A percentile compares a stretch with the other conserved stretches of the same genome.
phyloP scores from a whole-genome alignment of 2,329 filamentous ascomycete genomes.

The Zymoseptoria pseudotritici region DNA sequence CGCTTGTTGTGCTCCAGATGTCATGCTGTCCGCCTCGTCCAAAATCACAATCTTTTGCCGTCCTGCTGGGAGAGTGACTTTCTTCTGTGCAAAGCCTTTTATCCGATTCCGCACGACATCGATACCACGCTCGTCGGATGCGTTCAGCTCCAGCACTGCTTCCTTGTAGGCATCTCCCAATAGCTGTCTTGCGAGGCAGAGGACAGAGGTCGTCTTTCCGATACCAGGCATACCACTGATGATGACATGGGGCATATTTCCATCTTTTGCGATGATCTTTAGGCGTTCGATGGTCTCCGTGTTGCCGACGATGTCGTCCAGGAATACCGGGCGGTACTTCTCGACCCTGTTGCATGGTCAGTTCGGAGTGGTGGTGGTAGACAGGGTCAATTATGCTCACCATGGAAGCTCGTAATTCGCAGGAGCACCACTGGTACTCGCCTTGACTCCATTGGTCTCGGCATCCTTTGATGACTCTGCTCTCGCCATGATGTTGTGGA shows the following conservation, averaged over 20 bases:
- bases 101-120: conserved; percentile 96
- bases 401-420: conserved; percentile 69
- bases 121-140: conserved; percentile 92
- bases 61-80: conserved; percentile 85
- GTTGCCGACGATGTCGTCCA: conserved; percentile 96
- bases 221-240: conserved; percentile 99
- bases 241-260: conserved; percentile 98
- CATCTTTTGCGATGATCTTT: conserved; percentile 97
- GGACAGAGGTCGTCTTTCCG: conserved; percentile 91
- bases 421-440: conserved; percentile 32
- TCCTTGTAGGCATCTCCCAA: conserved; percentile 86
- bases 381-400: conserved; percentile 38
- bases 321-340: conserved; percentile 90
- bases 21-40: conserved; percentile 97
- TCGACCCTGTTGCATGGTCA: conserved; percentile 65
- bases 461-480: conserved; percentile 45
- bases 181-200: conserved; percentile 86
- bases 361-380: neutral
- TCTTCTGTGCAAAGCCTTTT: conserved; percentile 98
- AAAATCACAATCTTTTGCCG: conserved; percentile 95
- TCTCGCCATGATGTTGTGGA: conserved; percentile 34
- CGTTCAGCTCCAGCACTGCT: conserved; percentile 91
- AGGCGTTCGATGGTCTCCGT: conserved; percentile 94
- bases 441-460: conserved; percentile 36
- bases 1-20: conserved; percentile 89